A percentile compares a stretch with the other conserved stretches of the same genome.
phyloP scores from a whole-genome alignment of 345 rosid species.

The Dipteronia sinensis region DNA sequence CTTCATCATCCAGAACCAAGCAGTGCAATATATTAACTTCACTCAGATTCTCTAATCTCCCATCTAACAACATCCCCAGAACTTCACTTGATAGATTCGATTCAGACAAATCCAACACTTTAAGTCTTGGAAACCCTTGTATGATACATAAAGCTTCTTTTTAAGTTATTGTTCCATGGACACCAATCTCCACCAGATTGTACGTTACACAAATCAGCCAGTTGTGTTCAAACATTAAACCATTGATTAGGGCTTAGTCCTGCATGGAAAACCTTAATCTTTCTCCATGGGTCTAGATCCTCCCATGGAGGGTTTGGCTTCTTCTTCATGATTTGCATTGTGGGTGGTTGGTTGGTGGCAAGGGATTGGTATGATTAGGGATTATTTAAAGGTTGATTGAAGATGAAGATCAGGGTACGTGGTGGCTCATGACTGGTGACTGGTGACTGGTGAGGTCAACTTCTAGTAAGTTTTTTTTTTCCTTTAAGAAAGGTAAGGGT shows the following conservation, averaged over 20 bases:
- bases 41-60: constrained; percentile 3
- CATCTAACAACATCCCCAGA: constrained; percentile 14
- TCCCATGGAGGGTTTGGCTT: constrained; percentile 16
- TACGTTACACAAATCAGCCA: constrained; percentile 17
- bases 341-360: neutral
- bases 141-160: too few species aligned
- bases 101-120: constrained; percentile 10
- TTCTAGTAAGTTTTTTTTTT: too few species aligned
- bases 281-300: constrained; percentile 14
- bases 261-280: constrained; percentile 11
- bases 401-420: too few species aligned
- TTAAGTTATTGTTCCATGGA: constrained; percentile 7
- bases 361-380: too few species aligned
- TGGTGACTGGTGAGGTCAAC: neutral
- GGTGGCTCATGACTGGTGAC: too few species aligned
- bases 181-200: constrained; percentile 13
- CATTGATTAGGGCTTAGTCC: constrained; percentile 7
- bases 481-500: too few species aligned
- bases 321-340: constrained; percentile 1
- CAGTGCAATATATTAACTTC: constrained; percentile 19
- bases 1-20: constrained; percentile 18
- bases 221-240: constrained; percentile 1
- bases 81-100: constrained; percentile 4
- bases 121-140: constrained; percentile 13
- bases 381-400: neutral